Evolutionary conservation across 805 yeast species (phyloP), one percentile per base, ranked within the genome.

Genomic region (Metschnikowia continentalis): DNA sequence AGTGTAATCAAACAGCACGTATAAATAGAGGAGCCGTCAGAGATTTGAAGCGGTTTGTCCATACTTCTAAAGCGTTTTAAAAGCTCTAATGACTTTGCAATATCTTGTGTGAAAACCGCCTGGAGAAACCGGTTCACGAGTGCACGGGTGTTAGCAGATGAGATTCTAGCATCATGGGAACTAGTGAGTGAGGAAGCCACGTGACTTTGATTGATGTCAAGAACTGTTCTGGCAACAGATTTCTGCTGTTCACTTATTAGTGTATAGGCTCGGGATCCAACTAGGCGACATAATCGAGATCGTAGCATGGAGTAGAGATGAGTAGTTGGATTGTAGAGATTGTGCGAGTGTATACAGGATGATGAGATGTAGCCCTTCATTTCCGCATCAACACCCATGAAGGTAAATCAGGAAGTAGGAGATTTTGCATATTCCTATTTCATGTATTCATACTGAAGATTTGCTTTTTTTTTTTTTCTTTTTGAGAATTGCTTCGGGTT

Each of bases 101-200:
- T 15, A 45, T 58, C 56, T 37, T 53, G 47, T 14, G 38, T 26
- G 39, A 55, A 55, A 6, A 54, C 56, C 5, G 59, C 51, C 45
- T 52, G 50, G 22, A 58, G 54, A 41, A 58, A 55, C 3, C 42
- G 54, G 47, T 54, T 55, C 35, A 58, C 51, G 13, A 52, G 53
- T 10, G 47, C 30, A 15, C 53, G 48, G 19, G 48, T 44, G 5
- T 49, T 56, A 20, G 42, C 45, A 39, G 49, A 49, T 14, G 50
- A 19, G n/a, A 51, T 46, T 17, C 39, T 42, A 5, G 45, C 14
- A 26, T 38, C 33, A 23, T 36, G 42, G 19, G 36, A 44, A 10
- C 38, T 42, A 3, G 37, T 44, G 2, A 54, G 30, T 2, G 49
- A 47, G 6, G 35, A 19, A 17, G 36, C 36, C n/a, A 55, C 39